Evolutionary conservation across 2,329 filamentous ascomycete species (phyloP).

Genomic region (Cladophialophora carrionii): DNA sequence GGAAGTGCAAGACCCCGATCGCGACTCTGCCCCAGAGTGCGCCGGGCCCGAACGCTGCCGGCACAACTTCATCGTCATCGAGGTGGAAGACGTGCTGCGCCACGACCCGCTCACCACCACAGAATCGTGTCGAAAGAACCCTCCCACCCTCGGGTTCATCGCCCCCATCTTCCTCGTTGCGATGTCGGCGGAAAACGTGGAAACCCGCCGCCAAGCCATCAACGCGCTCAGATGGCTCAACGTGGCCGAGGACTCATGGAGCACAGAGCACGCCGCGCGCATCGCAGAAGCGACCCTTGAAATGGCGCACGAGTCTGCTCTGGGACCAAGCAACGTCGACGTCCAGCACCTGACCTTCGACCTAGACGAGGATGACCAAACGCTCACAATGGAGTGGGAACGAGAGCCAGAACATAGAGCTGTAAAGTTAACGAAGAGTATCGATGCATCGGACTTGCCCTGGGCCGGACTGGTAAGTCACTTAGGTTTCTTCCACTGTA

Average conservation of each 20-base stretch:
- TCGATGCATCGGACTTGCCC: conserved; percentile 9
- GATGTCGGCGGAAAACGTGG: conserved; percentile 13
- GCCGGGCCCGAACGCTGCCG: conserved; percentile 13
- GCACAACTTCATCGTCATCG: conserved; percentile 21
- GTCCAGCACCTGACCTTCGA: conserved; percentile 16
- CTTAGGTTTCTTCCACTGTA: background rate
- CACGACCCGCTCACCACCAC: conserved; percentile 13
- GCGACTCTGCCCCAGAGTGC: background rate
- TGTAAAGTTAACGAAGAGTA: background rate
- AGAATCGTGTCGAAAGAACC: conserved; percentile 11
- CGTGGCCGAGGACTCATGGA: conserved; percentile 27
- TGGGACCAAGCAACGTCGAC: conserved; percentile 6
- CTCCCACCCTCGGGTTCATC: conserved; percentile 22
- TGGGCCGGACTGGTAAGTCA: conserved; percentile 2
- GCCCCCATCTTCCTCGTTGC: conserved; percentile 25
- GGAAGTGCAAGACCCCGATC: conserved; percentile 1
- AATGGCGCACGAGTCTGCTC: conserved; percentile 12
- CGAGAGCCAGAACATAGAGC: conserved; percentile 3
- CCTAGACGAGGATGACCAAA: conserved; percentile 5
- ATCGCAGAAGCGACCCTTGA: conserved; percentile 28
- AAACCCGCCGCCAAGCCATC: conserved; percentile 22
- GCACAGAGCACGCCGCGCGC: conserved; percentile 18
- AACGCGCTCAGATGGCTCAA: conserved; percentile 18
- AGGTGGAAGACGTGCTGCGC: conserved; percentile 29
- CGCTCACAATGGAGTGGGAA: conserved; percentile 19